phyloP scores from a whole-genome alignment of 148 eudicot species.

The Dysphania ambrosioides region DNA sequence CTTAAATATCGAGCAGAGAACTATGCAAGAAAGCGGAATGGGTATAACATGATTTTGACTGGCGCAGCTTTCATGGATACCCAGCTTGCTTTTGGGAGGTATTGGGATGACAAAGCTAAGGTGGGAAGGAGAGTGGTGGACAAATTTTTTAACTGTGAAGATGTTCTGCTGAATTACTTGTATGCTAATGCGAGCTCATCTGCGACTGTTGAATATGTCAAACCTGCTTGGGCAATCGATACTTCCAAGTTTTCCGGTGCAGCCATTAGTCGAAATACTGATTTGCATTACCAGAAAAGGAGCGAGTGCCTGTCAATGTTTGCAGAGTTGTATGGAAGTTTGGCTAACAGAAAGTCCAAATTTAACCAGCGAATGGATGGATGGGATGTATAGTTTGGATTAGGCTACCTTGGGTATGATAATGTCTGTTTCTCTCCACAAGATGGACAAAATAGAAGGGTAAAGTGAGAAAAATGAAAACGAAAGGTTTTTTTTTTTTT shows the following conservation, averaged over 20 bases:
- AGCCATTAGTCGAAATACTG: constrained; percentile 75
- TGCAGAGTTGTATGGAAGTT: constrained; percentile 63
- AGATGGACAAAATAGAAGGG: neutral
- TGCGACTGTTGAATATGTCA: constrained; percentile 68
- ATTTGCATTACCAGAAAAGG: constrained; percentile 65
- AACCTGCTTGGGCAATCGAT: constrained; percentile 82
- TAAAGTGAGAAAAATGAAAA: neutral
- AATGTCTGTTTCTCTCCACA: constrained; percentile 1
- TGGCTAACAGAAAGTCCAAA: constrained; percentile 48
- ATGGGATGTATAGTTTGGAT: constrained; percentile 76
- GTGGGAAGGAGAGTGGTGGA: constrained; percentile 71
- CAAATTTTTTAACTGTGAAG: constrained; percentile 77
- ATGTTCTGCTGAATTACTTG: constrained; percentile 85
- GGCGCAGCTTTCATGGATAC: constrained; percentile 90
- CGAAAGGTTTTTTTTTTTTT: neutral
- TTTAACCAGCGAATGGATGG: constrained; percentile 70
- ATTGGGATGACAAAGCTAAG: constrained; percentile 72
- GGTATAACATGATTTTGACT: constrained; percentile 84
- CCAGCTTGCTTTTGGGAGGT: constrained; percentile 55
- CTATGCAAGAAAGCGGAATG: constrained; percentile 66
- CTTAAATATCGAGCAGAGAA: constrained; percentile 71
- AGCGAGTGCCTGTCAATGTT: constrained; percentile 65
- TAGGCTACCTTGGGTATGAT: constrained; percentile 6
- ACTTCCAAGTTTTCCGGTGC: constrained; percentile 76
- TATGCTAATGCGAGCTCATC: constrained; percentile 71